phyloP scores from a whole-genome alignment of 2,329 filamentous ascomycete species.

The Teratosphaeriaceae sp. region DNA sequence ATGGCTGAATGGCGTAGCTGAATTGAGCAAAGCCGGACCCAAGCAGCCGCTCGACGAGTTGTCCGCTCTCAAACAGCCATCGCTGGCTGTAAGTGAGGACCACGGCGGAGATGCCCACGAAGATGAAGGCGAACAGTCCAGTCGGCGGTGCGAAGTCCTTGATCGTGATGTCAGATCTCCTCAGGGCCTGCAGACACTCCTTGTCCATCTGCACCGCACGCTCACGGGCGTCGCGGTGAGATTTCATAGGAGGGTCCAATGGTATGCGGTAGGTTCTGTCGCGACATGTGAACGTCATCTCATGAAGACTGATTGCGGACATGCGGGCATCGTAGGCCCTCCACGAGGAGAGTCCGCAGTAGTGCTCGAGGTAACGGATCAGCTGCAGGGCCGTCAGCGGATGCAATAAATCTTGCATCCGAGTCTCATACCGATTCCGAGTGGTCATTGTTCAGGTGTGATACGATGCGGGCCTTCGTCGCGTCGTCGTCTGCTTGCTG shows the following conservation, averaged over 20 bases:
- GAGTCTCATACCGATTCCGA: constrained; percentile 50
- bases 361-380: constrained; percentile 69
- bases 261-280: constrained; percentile 49
- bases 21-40: constrained; percentile 53
- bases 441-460: constrained; percentile 86
- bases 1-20: constrained; percentile 53
- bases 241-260: constrained; percentile 64
- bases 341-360: constrained; percentile 50
- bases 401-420: background rate
- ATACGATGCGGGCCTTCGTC: constrained; percentile 57
- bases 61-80: constrained; percentile 47
- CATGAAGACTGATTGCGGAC: constrained; percentile 56
- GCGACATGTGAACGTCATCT: constrained; percentile 55
- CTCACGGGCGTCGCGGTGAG: constrained; percentile 59
- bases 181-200: constrained; percentile 53
- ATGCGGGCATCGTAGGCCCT: constrained; percentile 55
- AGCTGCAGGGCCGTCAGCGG: constrained; percentile 36
- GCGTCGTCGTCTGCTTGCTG: constrained; percentile 35
- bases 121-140: constrained; percentile 47
- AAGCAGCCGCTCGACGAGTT: constrained; percentile 31
- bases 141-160: constrained; percentile 46
- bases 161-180: constrained; percentile 51
- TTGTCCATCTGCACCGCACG: constrained; percentile 68
- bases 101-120: constrained; percentile 50
- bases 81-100: constrained; percentile 46